Base-by-base conservation (phyloP, 768 basidiomycete genomes). In the Collybia nuda region DNA sequence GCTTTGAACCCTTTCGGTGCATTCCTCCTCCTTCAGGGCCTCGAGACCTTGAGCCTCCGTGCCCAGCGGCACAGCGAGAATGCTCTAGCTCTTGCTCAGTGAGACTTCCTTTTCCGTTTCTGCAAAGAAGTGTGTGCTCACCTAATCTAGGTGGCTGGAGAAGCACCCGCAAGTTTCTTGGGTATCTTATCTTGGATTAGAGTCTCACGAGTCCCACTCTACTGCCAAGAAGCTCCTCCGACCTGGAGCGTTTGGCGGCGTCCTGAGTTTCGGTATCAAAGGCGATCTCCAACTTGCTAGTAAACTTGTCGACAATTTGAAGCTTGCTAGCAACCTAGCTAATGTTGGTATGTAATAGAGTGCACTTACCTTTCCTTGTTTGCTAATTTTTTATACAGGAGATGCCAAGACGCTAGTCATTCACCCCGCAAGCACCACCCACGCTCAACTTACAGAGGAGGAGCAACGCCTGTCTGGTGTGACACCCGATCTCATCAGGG, bases 391-490 rank as follows among this genome's bases (percentile, higher is more conserved):
- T 18, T 28, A 8, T 8, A 19, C 51, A 76, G 80, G 83, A 22
- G 85, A 87, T 52, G 82, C 85, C n/a, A 90, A 91, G 69, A 89
- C 85, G 6, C 77, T 92, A 14, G 85, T 88, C 36, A 88, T 91
- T 51, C 86, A 88, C 59, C 88, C 90, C 1, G 86, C 84, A 4
- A 78, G 80, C 19, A 90, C 90, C 19, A 92, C 90, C 0, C 90
- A 93, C 60, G 73, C 81, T 35, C 88, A 90, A 64, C 71, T 90
- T 42, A 75, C 73, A 0, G 69, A 67, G 18, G 80, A 76, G 48
- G 89, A 91, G 61, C 82, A 83, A 58, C 52, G 74, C 8, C 68
- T 75, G 5, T 75, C 82, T n/a, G 90, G 90, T 6, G 87, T 90
- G 8, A 84, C 85, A 1, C 80, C 83, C 0, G 89, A 91, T 64